Percentiles rank a stretch among this genome's conserved stretches.
Evolutionary conservation across 2,329 filamentous ascomycete species (phyloP).

Genomic region (Hymenoscyphus salicellus): DNA sequence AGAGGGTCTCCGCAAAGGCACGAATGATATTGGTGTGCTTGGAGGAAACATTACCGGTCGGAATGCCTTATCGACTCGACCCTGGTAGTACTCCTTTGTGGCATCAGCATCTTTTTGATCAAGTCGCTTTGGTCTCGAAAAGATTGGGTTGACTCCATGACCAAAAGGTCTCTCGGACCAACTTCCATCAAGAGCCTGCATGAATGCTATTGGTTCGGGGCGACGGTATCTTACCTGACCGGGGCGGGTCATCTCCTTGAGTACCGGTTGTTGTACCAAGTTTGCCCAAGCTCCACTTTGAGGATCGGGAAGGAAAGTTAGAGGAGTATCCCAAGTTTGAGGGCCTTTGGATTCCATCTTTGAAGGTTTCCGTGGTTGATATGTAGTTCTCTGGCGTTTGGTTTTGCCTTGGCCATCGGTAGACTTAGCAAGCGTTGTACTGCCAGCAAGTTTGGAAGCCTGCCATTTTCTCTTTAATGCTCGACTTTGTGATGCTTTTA

Average conservation of each 20-base stretch:
- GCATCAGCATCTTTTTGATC: slow-evolving; percentile 17
- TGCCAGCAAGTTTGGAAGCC: neutral
- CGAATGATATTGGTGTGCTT: neutral
- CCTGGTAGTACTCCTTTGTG: slow-evolving; percentile 20
- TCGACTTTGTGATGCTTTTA: neutral
- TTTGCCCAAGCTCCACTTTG: slow-evolving; percentile 32
- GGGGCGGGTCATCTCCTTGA: neutral
- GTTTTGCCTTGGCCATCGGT: neutral
- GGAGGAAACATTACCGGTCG: slow-evolving; percentile 27
- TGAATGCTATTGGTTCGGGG: slow-evolving; percentile 33
- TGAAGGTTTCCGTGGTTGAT: slow-evolving; percentile 4
- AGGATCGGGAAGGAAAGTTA: slow-evolving; percentile 25
- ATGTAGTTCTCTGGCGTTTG: neutral
- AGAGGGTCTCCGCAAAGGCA: neutral
- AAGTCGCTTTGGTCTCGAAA: slow-evolving; percentile 23
- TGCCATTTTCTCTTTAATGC: slow-evolving; percentile 2
- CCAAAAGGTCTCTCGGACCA: slow-evolving; percentile 34
- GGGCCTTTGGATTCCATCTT: slow-evolving; percentile 13
- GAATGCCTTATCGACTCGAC: slow-evolving; percentile 23
- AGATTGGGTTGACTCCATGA: slow-evolving; percentile 34
- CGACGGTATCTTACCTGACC: slow-evolving; percentile 16
- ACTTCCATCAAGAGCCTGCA: slow-evolving; percentile 31
- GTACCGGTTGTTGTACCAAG: neutral
- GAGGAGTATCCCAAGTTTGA: slow-evolving; percentile 21
- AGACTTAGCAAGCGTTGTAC: neutral